phyloP scores from a whole-genome alignment of 495 filamentous ascomycete genomes.

The Monascus purpureus region DNA sequence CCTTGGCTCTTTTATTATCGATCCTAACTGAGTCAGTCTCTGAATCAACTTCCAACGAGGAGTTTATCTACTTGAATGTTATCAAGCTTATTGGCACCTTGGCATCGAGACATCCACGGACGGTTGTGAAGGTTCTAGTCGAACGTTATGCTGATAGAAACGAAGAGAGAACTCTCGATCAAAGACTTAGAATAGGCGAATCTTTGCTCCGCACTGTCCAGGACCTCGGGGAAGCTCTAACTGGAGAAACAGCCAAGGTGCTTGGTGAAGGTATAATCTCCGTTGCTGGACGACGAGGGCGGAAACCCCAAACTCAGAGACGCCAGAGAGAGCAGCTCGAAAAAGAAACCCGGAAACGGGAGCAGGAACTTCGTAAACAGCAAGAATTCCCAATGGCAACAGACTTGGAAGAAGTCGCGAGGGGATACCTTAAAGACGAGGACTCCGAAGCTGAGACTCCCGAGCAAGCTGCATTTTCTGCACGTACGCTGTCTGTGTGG shows the following conservation, averaged over 20 bases:
- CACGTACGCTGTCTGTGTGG: slow-evolving; percentile 62
- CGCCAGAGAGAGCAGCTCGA: slow-evolving; percentile 33
- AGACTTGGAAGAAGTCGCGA: slow-evolving; percentile 21
- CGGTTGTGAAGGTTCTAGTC: slow-evolving; percentile 49
- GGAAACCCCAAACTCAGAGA: slow-evolving; percentile 39
- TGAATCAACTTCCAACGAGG: slow-evolving; percentile 35
- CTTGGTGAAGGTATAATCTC: slow-evolving; percentile 50
- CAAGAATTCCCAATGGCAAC: slow-evolving; percentile 4
- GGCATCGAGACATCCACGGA: slow-evolving; percentile 47
- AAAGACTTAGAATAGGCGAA: slow-evolving; percentile 60
- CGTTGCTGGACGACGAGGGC: slow-evolving; percentile 49
- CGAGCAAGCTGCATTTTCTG: slow-evolving; percentile 38
- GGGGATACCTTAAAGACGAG: slow-evolving; percentile 27
- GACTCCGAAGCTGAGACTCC: slow-evolving; percentile 31
- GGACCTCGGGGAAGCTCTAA: slow-evolving; percentile 46
- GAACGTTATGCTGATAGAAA: slow-evolving; percentile 53
- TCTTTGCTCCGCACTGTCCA: slow-evolving; percentile 56
- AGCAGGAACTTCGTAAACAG: slow-evolving; percentile 28
- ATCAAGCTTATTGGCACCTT: slow-evolving; percentile 57
- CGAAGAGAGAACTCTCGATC: slow-evolving; percentile 46
- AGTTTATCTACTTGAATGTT: slow-evolving; percentile 60
- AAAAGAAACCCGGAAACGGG: slow-evolving; percentile 27
- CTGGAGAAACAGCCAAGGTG: slow-evolving; percentile 39
- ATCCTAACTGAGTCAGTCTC: slow-evolving; percentile 42
- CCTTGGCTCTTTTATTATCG: slow-evolving; percentile 49